Conservation (phyloP, 2,329 filamentous ascomycete species). For the Curvularia hawaiiensis region DNA sequence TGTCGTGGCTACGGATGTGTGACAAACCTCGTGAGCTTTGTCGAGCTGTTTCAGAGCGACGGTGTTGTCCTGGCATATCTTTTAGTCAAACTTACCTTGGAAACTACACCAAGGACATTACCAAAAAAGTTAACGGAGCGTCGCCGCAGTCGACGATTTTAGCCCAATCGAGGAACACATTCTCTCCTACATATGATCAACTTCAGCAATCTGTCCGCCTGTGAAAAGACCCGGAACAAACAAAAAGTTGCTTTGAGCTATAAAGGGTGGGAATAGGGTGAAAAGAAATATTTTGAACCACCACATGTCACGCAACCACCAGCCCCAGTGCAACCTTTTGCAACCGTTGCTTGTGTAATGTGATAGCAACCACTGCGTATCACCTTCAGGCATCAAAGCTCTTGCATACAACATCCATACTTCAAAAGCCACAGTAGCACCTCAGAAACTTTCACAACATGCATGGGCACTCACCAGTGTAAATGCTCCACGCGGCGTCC, state of each 20-base stretch:
- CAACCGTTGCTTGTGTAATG: not conserved
- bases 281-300: not conserved
- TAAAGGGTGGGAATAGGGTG: not conserved
- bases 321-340: not conserved
- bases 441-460: not conserved
- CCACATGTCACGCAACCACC: not conserved
- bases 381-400: not conserved
- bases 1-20: not conserved
- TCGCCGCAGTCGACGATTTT: constrained; percentile 62
- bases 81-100: not conserved
- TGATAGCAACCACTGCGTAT: not conserved
- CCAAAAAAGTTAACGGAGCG: constrained; percentile 57
- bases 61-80: constrained; percentile 56
- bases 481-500: constrained; percentile 52
- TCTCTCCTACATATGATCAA: constrained; percentile 39
- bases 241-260: not conserved
- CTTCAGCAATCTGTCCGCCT: not conserved
- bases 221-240: not conserved
- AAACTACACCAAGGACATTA: constrained; percentile 13
- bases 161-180: constrained; percentile 55
- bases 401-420: not conserved
- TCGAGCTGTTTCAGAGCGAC: constrained; percentile 60
- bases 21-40: constrained; percentile 55
- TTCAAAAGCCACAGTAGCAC: not conserved
- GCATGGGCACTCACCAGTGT: constrained; percentile 50